These are phyloP conservation scores for Geotrichum fermentans DNA, from an alignment of 1,139 yeast species.

Conservation along the genomic window DNA sequence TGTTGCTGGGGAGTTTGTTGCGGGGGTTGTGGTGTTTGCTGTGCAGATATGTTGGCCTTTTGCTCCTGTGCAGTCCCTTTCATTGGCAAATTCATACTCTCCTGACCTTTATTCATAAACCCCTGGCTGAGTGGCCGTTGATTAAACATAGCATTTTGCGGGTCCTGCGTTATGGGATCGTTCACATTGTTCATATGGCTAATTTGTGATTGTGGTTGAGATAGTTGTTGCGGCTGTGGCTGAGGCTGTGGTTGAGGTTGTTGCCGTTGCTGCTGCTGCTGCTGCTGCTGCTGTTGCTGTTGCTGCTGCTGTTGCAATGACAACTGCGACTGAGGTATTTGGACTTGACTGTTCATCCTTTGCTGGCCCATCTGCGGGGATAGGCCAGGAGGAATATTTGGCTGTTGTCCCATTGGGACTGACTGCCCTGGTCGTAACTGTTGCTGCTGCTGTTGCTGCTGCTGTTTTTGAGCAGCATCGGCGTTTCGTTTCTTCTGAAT, in stretches of 20 bases:
- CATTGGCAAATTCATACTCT: neutral
- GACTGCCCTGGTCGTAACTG: conserved; percentile 11
- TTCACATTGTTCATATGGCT: neutral
- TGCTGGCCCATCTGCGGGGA: conserved; percentile 14
- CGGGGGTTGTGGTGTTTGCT: conserved; percentile 1
- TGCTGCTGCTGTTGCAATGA: conserved; percentile 11
- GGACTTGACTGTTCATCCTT: neutral
- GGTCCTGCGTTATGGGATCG: neutral
- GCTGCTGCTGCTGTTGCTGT: conserved; percentile 21
- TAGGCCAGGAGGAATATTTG: too few relatives aligned
- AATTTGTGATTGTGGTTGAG: neutral
- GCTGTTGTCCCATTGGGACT: conserved; percentile 14
- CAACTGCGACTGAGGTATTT: conserved; percentile 21
- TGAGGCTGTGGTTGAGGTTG: neutral
- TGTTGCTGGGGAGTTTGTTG: neutral
- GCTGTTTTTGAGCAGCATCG: conserved; percentile 3
- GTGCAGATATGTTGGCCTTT: neutral
- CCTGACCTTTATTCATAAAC: neutral
- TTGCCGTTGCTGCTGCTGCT: conserved; percentile 5
- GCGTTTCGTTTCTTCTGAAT: conserved; percentile 26
- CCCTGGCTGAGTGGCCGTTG: neutral
- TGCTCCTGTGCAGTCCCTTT: too few relatives aligned
- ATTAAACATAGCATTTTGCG: conserved; percentile 1
- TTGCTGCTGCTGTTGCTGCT: conserved; percentile 5
- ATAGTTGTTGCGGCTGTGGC: neutral